These are phyloP conservation scores for Xerocomus amazonicus DNA, from an alignment of 1,284 basidiomycete species.

Conservation along the genomic window DNA sequence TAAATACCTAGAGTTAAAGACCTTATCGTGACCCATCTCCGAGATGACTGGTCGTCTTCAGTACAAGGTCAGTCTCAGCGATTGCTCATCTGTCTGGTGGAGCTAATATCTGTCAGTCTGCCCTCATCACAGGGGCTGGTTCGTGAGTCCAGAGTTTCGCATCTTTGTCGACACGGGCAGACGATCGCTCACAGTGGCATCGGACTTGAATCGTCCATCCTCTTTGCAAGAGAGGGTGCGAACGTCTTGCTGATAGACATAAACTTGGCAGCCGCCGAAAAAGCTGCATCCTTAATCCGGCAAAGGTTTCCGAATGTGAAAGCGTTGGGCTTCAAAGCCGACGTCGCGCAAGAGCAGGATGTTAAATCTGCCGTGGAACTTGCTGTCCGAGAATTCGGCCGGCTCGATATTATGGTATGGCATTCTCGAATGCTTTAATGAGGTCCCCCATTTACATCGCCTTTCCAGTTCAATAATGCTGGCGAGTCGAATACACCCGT, in stretches of 20 bases:
- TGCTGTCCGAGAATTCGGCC: conserved; percentile 81
- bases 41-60: conserved; percentile 67
- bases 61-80: conserved; percentile 50
- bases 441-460: neutral
- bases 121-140: conserved; percentile 81
- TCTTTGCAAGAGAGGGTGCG: conserved; percentile 92
- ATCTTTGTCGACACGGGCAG: conserved; percentile 2
- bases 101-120: conserved; percentile 44
- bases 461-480: conserved; percentile 80
- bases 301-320: conserved; percentile 69
- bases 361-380: conserved; percentile 78
- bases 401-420: conserved; percentile 88
- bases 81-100: neutral
- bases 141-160: conserved; percentile 55
- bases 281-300: conserved; percentile 62
- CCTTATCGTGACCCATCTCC: conserved; percentile 2
- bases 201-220: conserved; percentile 86
- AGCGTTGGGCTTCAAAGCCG: conserved; percentile 72
- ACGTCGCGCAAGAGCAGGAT: conserved; percentile 87
- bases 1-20: neutral
- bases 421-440: neutral
- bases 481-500: conserved; percentile 40
- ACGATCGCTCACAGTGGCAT: conserved; percentile 63
- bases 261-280: conserved; percentile 75
- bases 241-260: conserved; percentile 86